Evolutionary conservation across 2,329 filamentous ascomycete genomes (phyloP).

Genomic region (Fusarium bulbicola): DNA sequence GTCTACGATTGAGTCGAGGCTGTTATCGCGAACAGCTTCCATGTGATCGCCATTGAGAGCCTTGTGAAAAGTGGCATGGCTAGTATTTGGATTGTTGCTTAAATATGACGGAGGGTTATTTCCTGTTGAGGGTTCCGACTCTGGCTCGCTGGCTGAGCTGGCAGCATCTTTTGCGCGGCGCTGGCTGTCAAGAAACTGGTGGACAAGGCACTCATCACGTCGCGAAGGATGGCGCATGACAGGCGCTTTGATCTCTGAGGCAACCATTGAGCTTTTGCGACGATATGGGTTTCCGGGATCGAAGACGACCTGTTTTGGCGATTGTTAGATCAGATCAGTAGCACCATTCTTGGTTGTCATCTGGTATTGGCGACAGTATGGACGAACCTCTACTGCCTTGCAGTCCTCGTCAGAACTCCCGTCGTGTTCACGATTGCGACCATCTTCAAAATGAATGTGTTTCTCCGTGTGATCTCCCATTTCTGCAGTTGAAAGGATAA

Average conservation of each 20-base stretch:
- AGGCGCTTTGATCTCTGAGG: conserved; percentile 55
- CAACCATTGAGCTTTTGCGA: conserved; percentile 72
- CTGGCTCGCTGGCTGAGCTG: conserved; percentile 41
- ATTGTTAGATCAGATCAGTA: conserved; percentile 14
- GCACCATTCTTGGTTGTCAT: background rate
- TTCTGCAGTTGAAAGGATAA: background rate
- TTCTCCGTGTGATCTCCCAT: conserved; percentile 35
- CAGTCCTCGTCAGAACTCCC: conserved; percentile 61
- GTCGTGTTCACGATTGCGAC: conserved; percentile 49
- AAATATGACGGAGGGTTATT: conserved; percentile 41
- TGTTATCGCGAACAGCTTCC: conserved; percentile 25
- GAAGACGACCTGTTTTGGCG: conserved; percentile 63
- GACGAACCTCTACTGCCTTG: conserved; percentile 60
- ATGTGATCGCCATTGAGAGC: conserved; percentile 18
- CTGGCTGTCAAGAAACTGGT: conserved; percentile 70
- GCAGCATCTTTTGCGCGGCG: conserved; percentile 47
- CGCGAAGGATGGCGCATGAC: conserved; percentile 41
- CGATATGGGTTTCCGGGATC: conserved; percentile 68
- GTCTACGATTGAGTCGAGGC: conserved; percentile 36
- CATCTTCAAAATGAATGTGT: conserved; percentile 46
- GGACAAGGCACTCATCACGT: conserved; percentile 70
- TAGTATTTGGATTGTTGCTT: conserved; percentile 19
- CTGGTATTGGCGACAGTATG: background rate
- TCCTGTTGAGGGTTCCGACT: conserved; percentile 42
- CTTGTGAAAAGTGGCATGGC: conserved; percentile 15